Conservation (phyloP, 257 asterid species). For the Nicotiana obtusifolia region DNA sequence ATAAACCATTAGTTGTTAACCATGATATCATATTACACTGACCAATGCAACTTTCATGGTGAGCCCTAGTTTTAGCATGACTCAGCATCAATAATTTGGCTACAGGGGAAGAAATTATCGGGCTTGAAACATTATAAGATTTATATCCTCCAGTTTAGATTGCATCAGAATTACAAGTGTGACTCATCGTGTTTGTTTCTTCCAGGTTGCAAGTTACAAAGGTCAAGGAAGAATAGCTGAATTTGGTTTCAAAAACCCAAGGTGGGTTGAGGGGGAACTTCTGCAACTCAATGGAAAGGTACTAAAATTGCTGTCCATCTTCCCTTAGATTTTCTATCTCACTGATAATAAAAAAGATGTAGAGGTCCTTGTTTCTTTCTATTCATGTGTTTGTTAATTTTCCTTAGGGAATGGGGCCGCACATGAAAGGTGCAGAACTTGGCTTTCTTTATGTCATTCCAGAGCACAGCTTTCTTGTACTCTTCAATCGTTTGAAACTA, state of each 20-base stretch:
- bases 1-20: not conserved
- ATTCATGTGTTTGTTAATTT: not conserved
- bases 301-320: not conserved
- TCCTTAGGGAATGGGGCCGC: slow-evolving; percentile 74
- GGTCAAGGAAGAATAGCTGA: slow-evolving; percentile 97
- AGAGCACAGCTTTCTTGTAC: slow-evolving; percentile 89
- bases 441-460: slow-evolving; percentile 88
- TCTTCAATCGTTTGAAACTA: slow-evolving; percentile 75
- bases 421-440: slow-evolving; percentile 83
- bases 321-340: not conserved
- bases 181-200: slow-evolving; percentile 14
- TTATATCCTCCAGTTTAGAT: slow-evolving; percentile 8
- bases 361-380: not conserved
- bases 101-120: not conserved
- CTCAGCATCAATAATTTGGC: not conserved
- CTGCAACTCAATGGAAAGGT: slow-evolving; percentile 92
- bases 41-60: not conserved
- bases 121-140: not conserved
- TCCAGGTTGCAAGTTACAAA: slow-evolving; percentile 72
- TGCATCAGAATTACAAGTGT: slow-evolving; percentile 2
- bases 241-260: slow-evolving; percentile 72
- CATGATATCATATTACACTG: not conserved
- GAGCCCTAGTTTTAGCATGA: slow-evolving; percentile 4
- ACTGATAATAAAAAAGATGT: not conserved
- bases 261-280: slow-evolving; percentile 97